Conservation (phyloP, 2,329 filamentous ascomycete species). For the Penicillium digitatum region DNA sequence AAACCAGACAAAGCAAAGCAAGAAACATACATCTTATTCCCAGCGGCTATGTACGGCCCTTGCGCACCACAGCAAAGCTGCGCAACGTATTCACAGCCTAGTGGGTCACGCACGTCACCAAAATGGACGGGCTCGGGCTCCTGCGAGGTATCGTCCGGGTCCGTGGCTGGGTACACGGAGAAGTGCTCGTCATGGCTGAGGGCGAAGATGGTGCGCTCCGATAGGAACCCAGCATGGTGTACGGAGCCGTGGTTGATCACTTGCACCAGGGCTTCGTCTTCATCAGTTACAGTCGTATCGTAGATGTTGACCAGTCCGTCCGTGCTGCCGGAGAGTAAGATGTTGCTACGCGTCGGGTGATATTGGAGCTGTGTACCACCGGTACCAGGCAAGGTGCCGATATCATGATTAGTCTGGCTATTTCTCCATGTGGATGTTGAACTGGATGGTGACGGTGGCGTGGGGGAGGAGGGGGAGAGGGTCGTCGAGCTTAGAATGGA, state of each 20-base stretch:
- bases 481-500: neutral
- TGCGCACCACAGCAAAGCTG: conserved; percentile 48
- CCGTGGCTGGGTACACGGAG: conserved; percentile 53
- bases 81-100: conserved; percentile 58
- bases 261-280: conserved; percentile 60
- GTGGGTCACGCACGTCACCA: conserved; percentile 53
- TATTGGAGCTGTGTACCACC: conserved; percentile 43
- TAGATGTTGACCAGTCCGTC: conserved; percentile 62
- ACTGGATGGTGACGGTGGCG: neutral
- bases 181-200: conserved; percentile 61
- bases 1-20: neutral
- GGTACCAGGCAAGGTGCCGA: conserved; percentile 1
- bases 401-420: conserved; percentile 10
- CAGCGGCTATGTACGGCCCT: conserved; percentile 46
- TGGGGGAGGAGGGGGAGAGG: neutral
- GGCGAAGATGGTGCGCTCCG: conserved; percentile 51
- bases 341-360: conserved; percentile 50
- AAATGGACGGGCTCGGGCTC: conserved; percentile 48
- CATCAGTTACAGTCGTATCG: conserved; percentile 53
- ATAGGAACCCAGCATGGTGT: conserved; percentile 59
- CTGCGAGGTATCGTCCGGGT: conserved; percentile 47
- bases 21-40: conserved; percentile 47
- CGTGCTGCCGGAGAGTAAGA: conserved; percentile 59
- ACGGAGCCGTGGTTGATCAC: conserved; percentile 62
- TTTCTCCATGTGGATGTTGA: neutral